These are phyloP conservation scores for Cytospora mali DNA, from an alignment of 2,329 filamentous ascomycete species.

Conservation along the genomic window DNA sequence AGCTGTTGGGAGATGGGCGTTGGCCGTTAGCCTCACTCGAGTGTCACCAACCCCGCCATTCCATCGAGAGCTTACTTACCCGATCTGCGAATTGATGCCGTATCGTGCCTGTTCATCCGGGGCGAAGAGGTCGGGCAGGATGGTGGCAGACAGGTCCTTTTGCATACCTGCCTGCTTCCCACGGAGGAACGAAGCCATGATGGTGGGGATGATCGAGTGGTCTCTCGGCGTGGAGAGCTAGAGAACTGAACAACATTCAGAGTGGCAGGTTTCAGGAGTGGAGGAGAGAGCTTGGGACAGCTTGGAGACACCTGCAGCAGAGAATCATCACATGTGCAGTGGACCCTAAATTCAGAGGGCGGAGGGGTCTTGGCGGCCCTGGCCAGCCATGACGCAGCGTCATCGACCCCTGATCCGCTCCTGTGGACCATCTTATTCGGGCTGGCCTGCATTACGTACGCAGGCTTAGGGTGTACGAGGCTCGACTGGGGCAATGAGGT, in stretches of 20 bases:
- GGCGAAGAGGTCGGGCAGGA: constrained; percentile 75
- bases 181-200: constrained; percentile 85
- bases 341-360: constrained; percentile 7
- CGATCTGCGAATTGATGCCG: constrained; percentile 77
- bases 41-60: background rate
- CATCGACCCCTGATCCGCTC: background rate
- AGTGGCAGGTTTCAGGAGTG: background rate
- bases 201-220: constrained; percentile 8
- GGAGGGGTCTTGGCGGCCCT: background rate
- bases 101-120: constrained; percentile 83
- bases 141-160: constrained; percentile 82
- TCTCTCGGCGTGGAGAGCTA: background rate
- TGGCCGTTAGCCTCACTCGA: background rate
- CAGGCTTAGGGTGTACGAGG: constrained; percentile 26
- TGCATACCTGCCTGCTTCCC: constrained; percentile 93
- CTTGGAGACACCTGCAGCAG: background rate
- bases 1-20: constrained; percentile 51
- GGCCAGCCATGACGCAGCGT: background rate
- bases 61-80: constrained; percentile 46
- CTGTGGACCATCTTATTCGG: background rate
- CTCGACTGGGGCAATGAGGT: constrained; percentile 26
- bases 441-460: constrained; percentile 22
- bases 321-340: background rate
- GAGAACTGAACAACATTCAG: background rate
- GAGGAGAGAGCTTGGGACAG: constrained; percentile 1